phyloP scores from a whole-genome alignment of 805 yeast genomes.

The Candida arabinofermentans region DNA sequence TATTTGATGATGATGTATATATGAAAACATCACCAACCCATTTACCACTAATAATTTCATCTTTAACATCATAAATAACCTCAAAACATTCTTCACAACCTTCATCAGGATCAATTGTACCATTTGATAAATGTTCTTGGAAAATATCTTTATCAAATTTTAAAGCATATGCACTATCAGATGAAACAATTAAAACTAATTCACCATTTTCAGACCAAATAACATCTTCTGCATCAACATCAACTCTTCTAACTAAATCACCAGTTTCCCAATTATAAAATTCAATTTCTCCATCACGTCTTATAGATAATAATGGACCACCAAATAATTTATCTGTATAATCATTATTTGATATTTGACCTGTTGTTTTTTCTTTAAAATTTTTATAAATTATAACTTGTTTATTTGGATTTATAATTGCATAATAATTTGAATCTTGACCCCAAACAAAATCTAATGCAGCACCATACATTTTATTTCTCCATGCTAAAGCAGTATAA shows the following conservation, averaged over 20 bases:
- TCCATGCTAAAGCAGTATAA: conserved; percentile 96
- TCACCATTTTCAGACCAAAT: conserved; percentile 95
- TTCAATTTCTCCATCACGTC: conserved; percentile 77
- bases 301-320: conserved; percentile 84
- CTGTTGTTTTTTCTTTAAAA: conserved; percentile 71
- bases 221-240: conserved; percentile 78
- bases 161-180: conserved; percentile 74
- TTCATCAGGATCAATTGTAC: conserved; percentile 67
- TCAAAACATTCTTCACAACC: conserved; percentile 88
- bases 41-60: conserved; percentile 79
- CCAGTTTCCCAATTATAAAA: conserved; percentile 96
- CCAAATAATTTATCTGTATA: conserved; percentile 79
- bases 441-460: conserved; percentile 96
- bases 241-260: conserved; percentile 78
- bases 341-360: conserved; percentile 61
- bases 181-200: conserved; percentile 68
- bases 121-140: conserved; percentile 56
- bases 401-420: conserved; percentile 67
- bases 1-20: conserved; percentile 80
- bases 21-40: conserved; percentile 98
- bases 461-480: conserved; percentile 88
- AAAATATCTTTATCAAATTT: conserved; percentile 67
- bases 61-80: conserved; percentile 77
- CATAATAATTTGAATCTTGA: conserved; percentile 81
- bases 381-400: conserved; percentile 72